Evolutionary conservation across 179 eudicot species (phyloP).

Genomic region (Corrigiola litoralis): DNA sequence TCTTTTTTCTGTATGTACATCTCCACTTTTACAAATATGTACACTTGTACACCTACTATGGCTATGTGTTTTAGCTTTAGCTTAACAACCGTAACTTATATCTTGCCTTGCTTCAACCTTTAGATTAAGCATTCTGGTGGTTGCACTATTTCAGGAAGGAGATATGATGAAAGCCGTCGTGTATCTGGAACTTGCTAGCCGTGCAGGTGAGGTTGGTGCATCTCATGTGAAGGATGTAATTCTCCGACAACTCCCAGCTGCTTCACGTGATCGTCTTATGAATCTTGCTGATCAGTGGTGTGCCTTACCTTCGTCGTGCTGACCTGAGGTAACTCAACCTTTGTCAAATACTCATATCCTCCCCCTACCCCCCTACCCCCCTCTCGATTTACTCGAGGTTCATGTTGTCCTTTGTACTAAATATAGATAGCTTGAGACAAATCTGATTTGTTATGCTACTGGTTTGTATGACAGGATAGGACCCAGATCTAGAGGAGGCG

Average conservation of each 20-base stretch:
- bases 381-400: neutral
- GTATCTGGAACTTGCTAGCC: conserved; percentile 77
- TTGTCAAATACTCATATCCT: neutral
- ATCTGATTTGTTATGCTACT: too few relatives aligned
- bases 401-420: too few relatives aligned
- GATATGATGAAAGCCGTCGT: conserved; percentile 73
- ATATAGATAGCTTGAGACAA: too few relatives aligned
- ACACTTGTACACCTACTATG: too few relatives aligned
- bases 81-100: neutral
- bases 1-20: conserved; percentile 58
- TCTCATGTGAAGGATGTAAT: conserved; percentile 57
- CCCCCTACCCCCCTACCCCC: neutral
- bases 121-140: conserved; percentile 12
- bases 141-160: conserved; percentile 58
- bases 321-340: conserved; percentile 10
- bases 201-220: conserved; percentile 79
- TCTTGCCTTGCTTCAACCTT: conserved; percentile 3
- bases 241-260: conserved; percentile 51
- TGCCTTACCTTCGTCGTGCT: conserved; percentile 59
- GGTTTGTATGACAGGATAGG: too few relatives aligned
- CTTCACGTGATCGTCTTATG: conserved; percentile 56
- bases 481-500: too few relatives aligned
- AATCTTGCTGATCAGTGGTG: conserved; percentile 75
- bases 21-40: neutral
- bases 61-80: neutral